phyloP scores from a whole-genome alignment of 208 protist genomes.

The Leishmania major region DNA sequence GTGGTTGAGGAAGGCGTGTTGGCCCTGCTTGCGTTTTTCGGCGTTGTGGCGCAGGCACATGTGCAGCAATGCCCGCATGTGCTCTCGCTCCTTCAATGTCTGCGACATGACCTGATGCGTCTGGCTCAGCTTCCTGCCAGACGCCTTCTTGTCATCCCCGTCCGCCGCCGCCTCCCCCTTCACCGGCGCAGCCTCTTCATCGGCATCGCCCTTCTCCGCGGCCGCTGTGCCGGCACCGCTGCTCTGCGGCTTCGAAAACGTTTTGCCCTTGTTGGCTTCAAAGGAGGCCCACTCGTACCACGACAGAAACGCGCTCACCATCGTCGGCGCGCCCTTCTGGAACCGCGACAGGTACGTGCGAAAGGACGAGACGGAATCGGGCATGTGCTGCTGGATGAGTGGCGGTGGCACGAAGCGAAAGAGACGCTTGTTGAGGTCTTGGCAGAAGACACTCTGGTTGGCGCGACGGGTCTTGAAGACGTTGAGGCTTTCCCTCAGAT shows the following conservation, averaged over 20 bases:
- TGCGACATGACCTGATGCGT: conserved; percentile 66
- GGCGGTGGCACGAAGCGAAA: conserved; percentile 76
- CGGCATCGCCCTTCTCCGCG: conserved; percentile 20
- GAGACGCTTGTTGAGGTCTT: conserved; percentile 58
- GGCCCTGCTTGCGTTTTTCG: conserved; percentile 70
- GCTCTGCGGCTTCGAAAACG: conserved; percentile 24
- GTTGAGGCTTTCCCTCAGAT: conserved; percentile 68
- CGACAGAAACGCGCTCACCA: conserved; percentile 60
- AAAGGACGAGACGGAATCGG: conserved; percentile 58
- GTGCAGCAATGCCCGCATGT: conserved; percentile 79
- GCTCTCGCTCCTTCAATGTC: conserved; percentile 74
- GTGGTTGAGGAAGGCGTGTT: conserved; percentile 87
- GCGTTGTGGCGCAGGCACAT: conserved; percentile 89
- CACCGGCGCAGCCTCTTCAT: conserved; percentile 16
- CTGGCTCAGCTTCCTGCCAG: conserved; percentile 40
- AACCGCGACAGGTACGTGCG: conserved; percentile 81
- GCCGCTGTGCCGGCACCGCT: conserved; percentile 1
- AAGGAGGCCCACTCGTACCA: conserved; percentile 90
- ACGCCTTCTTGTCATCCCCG: conserved; percentile 20
- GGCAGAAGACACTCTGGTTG: conserved; percentile 47
- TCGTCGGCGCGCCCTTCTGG: conserved; percentile 50
- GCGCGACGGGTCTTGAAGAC: conserved; percentile 59
- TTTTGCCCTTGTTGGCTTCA: conserved; percentile 65
- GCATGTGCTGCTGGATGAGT: conserved; percentile 83
- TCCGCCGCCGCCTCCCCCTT: conserved; percentile 22